These are phyloP conservation scores for Scolecobasidium constrictum DNA, from an alignment of 2,329 filamentous ascomycete species.

Conservation along the genomic window DNA sequence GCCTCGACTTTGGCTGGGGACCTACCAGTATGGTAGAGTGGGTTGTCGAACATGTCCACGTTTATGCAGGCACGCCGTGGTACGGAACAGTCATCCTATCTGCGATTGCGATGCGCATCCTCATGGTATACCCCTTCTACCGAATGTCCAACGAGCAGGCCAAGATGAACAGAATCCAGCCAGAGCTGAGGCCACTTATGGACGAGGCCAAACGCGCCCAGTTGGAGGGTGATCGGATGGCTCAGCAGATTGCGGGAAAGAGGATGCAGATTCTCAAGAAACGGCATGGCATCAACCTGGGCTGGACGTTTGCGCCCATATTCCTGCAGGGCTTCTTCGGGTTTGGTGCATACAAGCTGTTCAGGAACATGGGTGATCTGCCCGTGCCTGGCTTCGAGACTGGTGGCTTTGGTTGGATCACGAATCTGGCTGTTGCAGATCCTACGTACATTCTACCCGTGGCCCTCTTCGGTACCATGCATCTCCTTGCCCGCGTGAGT, in stretches of 20 bases:
- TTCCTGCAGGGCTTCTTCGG: slow-evolving; percentile 57
- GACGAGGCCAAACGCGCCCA: slow-evolving; percentile 40
- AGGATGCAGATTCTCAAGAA: slow-evolving; percentile 41
- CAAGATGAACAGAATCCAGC: slow-evolving; percentile 50
- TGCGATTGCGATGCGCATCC: slow-evolving; percentile 52
- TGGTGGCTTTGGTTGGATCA: slow-evolving; percentile 67
- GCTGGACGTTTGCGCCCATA: slow-evolving; percentile 42
- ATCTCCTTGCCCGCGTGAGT: slow-evolving; percentile 47
- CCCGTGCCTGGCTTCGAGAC: slow-evolving; percentile 70
- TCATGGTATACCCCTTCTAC: slow-evolving; percentile 56
- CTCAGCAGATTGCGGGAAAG: slow-evolving; percentile 28
- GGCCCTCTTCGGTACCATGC: slow-evolving; percentile 45
- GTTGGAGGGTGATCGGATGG: slow-evolving; percentile 32
- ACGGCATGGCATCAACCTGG: slow-evolving; percentile 41
- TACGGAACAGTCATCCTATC: slow-evolving; percentile 61
- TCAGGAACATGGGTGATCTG: slow-evolving; percentile 62
- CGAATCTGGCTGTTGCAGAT: slow-evolving; percentile 64
- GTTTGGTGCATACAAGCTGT: slow-evolving; percentile 68
- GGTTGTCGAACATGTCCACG: slow-evolving; percentile 70
- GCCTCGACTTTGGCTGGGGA: slow-evolving; percentile 80
- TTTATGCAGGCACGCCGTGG: slow-evolving; percentile 70
- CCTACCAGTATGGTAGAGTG: slow-evolving; percentile 64
- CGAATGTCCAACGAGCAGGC: slow-evolving; percentile 51
- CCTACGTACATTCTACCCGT: slow-evolving; percentile 68
- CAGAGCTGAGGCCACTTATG: slow-evolving; percentile 44